Conservation (phyloP, 2,329 filamentous ascomycete genomes). For the Colletotrichum sp. region DNA sequence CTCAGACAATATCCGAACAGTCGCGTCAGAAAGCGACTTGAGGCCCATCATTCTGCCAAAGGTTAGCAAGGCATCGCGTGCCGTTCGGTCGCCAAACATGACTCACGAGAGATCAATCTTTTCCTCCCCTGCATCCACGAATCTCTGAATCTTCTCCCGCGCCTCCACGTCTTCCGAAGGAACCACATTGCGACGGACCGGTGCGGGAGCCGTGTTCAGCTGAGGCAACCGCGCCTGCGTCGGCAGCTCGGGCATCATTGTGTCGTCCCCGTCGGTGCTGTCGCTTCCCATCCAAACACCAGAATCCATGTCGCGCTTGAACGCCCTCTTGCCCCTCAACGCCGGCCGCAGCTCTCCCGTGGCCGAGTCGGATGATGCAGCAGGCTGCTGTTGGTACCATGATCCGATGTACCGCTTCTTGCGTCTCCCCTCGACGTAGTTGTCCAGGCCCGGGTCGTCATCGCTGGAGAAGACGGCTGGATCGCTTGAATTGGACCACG, state of each 20-base stretch:
- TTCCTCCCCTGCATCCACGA: constrained; percentile 64
- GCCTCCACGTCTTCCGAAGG: constrained; percentile 49
- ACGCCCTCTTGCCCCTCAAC: constrained; percentile 52
- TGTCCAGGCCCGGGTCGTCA: constrained; percentile 70
- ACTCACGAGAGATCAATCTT: constrained; percentile 66
- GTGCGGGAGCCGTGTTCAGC: constrained; percentile 33
- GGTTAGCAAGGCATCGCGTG: not conserved
- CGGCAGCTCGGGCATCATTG: constrained; percentile 35
- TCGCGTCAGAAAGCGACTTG: constrained; percentile 58
- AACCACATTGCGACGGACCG: constrained; percentile 28
- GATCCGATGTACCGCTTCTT: constrained; percentile 70
- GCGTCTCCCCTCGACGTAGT: constrained; percentile 61
- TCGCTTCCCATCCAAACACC: constrained; percentile 74
- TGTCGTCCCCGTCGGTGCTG: constrained; percentile 48
- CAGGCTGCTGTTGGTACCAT: constrained; percentile 69
- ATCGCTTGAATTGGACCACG: constrained; percentile 69
- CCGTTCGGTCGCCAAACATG: not conserved
- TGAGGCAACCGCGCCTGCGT: constrained; percentile 41
- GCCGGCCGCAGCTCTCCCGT: constrained; percentile 44
- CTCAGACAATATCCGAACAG: constrained; percentile 60
- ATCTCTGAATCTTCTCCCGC: constrained; percentile 51
- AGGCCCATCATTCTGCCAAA: constrained; percentile 48
- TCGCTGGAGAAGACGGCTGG: constrained; percentile 75
- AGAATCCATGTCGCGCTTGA: constrained; percentile 69
- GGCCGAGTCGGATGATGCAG: constrained; percentile 50